phyloP scores from a whole-genome alignment of 2,329 filamentous ascomycete species.

The Mycosphaerella arachidis region DNA sequence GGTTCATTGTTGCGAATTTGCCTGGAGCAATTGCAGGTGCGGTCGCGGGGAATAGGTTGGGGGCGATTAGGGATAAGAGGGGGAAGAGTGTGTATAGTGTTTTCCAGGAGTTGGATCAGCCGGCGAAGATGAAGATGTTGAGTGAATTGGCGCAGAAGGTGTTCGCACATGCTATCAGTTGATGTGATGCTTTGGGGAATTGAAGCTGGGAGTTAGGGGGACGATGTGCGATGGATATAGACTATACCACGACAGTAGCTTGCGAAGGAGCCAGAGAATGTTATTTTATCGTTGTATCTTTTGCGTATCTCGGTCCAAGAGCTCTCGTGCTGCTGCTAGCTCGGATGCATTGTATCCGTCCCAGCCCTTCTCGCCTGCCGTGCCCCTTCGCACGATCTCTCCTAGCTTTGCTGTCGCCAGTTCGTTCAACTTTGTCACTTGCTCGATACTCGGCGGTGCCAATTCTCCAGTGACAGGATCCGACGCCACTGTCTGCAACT shows the following conservation, averaged over 20 bases:
- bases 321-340: slow-evolving; percentile 64
- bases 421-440: slow-evolving; percentile 65
- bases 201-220: no score
- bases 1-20: slow-evolving; percentile 92
- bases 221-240: not conserved
- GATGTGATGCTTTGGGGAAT: slow-evolving; percentile 28
- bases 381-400: slow-evolving; percentile 66
- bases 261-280: not conserved
- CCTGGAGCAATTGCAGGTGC: slow-evolving; percentile 84
- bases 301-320: slow-evolving; percentile 54
- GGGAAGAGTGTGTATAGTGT: slow-evolving; percentile 95
- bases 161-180: slow-evolving; percentile 71
- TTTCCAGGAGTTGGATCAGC: slow-evolving; percentile 80
- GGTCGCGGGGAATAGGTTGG: slow-evolving; percentile 88
- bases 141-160: slow-evolving; percentile 81
- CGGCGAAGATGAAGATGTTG: slow-evolving; percentile 74
- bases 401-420: slow-evolving; percentile 68
- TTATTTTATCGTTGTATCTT: slow-evolving; percentile 30
- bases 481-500: slow-evolving; percentile 30
- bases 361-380: slow-evolving; percentile 61
- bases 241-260: slow-evolving; percentile 9
- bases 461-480: slow-evolving; percentile 36
- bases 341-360: slow-evolving; percentile 69
- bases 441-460: slow-evolving; percentile 52
- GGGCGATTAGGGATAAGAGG: slow-evolving; percentile 79